Evolutionary conservation across 306 rosid species (phyloP), one percentile per base, ranked within the genome.

Genomic region (Begonia loranthoides): DNA sequence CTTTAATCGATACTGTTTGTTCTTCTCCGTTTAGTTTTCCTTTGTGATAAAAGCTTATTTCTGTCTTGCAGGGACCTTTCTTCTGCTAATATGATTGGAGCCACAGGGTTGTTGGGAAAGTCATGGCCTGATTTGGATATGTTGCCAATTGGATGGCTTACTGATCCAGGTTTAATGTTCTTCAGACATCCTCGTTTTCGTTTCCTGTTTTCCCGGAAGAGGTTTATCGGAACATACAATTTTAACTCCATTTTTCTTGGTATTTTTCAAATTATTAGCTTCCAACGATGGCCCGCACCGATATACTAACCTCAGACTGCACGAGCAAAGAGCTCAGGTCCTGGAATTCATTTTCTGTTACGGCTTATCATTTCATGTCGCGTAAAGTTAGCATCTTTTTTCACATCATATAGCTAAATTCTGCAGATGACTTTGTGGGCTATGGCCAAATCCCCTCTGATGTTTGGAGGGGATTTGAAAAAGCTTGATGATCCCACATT

Each of bases 51-150:
- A n/a, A n/a, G 40, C 60, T 58, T 49, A 6, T 55, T 62, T 55
- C 46, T 58, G 55, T 62, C 33, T 62, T 66, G 51, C 49, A 86
- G 95, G 84, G 88, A 86, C 36, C 75, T 90, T 28, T 36, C 94
- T 58, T 15, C 62, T 15, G 76, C 95, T n/a, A 60, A 73, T 50
- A 70, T 86, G 99, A 79, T 86, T 22, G 99, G 95, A 45, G 73
- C 70, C 62, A 52, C 70, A 13, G 90, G 95, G 52, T 61, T 90
- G 69, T 66, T 70, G 43, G 99, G 95, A 60, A 80, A 55, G 46
- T 90, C 99, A n/a, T 90, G 99, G 99, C 99, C 99, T 47, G 94
- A 90, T 75, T 60, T 86, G 79, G 99, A 90, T 67, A 90, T 86
- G 99, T 82, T 90, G 46, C 99, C 99, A 11, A 56, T 86, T 36